A percentile compares a stretch with the other conserved stretches of the same genome.
phyloP scores from a whole-genome alignment of 106 monocot genomes.

The Chionographis japonica region DNA sequence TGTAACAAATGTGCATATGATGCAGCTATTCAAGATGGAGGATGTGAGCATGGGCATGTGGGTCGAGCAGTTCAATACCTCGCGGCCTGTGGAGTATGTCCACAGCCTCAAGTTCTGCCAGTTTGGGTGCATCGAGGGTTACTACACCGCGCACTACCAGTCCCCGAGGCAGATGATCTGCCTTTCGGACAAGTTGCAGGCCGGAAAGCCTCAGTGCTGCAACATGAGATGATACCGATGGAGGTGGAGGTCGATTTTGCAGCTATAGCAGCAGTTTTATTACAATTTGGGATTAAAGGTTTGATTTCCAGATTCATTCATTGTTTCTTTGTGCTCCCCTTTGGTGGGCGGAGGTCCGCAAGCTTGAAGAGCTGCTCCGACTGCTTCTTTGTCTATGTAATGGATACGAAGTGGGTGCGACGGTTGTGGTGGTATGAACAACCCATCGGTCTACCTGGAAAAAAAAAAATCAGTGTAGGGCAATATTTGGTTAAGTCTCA shows the following conservation, averaged over 20 bases:
- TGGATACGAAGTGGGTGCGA: too few species aligned
- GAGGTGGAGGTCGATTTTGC: background rate
- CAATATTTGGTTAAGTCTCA: too few species aligned
- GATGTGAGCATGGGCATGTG: slow-evolving; percentile 99
- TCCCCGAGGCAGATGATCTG: slow-evolving; percentile 94
- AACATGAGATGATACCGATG: slow-evolving; percentile 64
- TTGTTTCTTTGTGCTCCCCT: too few species aligned
- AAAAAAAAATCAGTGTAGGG: too few species aligned
- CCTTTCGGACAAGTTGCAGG: slow-evolving; percentile 75
- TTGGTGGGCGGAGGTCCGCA: too few species aligned
- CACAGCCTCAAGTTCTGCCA: slow-evolving; percentile 86
- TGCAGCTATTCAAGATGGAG: slow-evolving; percentile 97
- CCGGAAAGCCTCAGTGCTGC: slow-evolving; percentile 74
- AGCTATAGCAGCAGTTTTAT: background rate
- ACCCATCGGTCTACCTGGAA: too few species aligned
- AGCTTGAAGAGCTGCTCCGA: too few species aligned
- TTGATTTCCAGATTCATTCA: too few species aligned
- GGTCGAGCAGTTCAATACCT: slow-evolving; percentile 82
- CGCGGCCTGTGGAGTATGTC: slow-evolving; percentile 59
- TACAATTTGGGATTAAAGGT: too few species aligned
- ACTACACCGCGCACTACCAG: slow-evolving; percentile 90
- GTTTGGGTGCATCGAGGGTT: slow-evolving; percentile 89
- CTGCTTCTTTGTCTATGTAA: too few species aligned
- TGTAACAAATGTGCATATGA: background rate
- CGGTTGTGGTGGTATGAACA: too few species aligned